Evolutionary conservation across 208 protist species (phyloP), one percentile per base, ranked within the genome.

Genomic region (Wallacemonas sp.): DNA sequence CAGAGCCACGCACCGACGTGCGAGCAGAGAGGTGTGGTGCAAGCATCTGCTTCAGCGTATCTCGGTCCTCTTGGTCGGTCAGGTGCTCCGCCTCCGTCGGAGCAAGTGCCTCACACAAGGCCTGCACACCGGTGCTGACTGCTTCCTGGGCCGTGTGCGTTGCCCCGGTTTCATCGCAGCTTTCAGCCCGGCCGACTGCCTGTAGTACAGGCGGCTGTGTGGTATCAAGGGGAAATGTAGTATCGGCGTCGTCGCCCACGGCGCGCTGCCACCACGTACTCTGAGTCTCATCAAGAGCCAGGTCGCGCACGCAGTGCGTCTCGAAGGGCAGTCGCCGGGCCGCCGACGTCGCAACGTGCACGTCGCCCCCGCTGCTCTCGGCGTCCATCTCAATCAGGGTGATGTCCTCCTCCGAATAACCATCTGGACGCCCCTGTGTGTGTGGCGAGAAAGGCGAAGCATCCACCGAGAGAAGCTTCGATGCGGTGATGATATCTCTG

Each of bases 321-420:
- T 45, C 60, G 22, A 53, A 55, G 13, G 44, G 36, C 9, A 53
- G 33, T 27, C n/a, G 38, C 22, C 39, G 3, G 15, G 39, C 24
- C 21, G 21, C 36, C 5, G 21, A n/a, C 12, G 58, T 4, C 13
- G 58, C 36, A 6, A 33, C 19, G 12, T 29, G 22, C 26, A 24
- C 55, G 17, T 41, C 41, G 15, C n/a, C 32, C 17, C 15, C 19
- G 22, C 38, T 32, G 3, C 38, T 32, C n/a, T 57, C 34, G 17
- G 55, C 55, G 22, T 62, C 36, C 55, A 62, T 62, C 19, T 62
- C 55, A 22, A 62, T 62, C 8, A 62, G 36, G 0, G 55, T 62
- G 37, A 48, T 30, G 13, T 62, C 55, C 55, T 62, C 55, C 27
- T 62, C 55, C 17, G 38, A 46, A 26, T 33, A 53, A 5, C 13